A percentile compares a stretch with the other conserved stretches of the same genome.
phyloP scores from a whole-genome alignment of 164 flowering plant species.

The Chimonanthus salicifolius region DNA sequence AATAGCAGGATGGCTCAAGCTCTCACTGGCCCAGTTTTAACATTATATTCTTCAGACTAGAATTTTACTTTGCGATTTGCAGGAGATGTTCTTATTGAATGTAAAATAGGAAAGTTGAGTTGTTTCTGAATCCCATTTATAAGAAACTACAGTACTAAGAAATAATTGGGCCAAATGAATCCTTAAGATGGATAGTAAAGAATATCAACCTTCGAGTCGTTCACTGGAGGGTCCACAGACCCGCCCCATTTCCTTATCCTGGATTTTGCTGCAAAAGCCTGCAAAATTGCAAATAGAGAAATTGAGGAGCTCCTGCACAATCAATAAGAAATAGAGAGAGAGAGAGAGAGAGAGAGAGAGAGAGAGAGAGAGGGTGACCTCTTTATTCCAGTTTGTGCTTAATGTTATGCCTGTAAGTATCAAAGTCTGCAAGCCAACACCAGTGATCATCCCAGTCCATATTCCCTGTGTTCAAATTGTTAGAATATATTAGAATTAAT shows the following conservation, averaged over 20 bases:
- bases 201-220: constrained; percentile 3
- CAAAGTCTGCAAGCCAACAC: constrained; percentile 25
- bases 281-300: background rate
- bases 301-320: background rate
- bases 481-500: no score
- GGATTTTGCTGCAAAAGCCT: constrained; percentile 7
- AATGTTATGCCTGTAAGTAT: constrained; percentile 21
- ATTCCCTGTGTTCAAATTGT: constrained; percentile 18
- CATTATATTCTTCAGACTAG: no score
- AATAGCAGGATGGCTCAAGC: no score
- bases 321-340: background rate
- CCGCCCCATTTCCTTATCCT: constrained; percentile 23
- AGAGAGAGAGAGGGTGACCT: constrained; percentile 7
- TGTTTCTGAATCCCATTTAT: no score
- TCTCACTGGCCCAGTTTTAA: no score
- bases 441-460: constrained; percentile 32
- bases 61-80: no score
- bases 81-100: no score
- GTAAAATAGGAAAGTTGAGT: no score
- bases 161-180: no score
- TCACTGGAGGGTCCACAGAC: constrained; percentile 12
- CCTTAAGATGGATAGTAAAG: background rate
- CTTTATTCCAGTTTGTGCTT: constrained; percentile 31
- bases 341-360: constrained; percentile 1
- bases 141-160: no score